Percentiles rank a stretch among this genome's conserved stretches.
Evolutionary conservation across 441 rosid genomes (phyloP).

Genomic region (Adansonia rubrostipa): DNA sequence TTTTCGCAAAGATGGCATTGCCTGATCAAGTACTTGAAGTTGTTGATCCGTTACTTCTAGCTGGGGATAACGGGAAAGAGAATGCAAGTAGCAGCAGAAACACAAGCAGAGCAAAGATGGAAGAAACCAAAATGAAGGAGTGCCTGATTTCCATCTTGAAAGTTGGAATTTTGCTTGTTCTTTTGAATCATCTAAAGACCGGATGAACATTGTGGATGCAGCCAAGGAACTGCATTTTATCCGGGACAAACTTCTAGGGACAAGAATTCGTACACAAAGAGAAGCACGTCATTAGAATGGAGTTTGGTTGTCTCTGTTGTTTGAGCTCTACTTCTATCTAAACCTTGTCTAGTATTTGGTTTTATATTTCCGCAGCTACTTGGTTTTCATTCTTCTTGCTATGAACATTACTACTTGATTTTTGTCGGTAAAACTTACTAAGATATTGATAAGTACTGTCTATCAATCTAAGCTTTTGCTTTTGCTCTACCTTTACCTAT

Average conservation of each 20-base stretch:
- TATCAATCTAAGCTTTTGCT: too few species aligned
- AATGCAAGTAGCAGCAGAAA: constrained; percentile 16
- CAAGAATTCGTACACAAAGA: not conserved
- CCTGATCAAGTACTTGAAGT: constrained; percentile 18
- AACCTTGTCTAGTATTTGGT: too few species aligned
- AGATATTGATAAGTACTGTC: too few species aligned
- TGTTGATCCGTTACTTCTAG: constrained; percentile 6
- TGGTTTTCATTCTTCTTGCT: too few species aligned
- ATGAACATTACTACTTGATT: too few species aligned
- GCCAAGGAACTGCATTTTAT: constrained; percentile 20
- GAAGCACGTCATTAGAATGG: not conserved
- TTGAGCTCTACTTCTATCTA: too few species aligned
- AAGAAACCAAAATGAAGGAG: constrained; percentile 26
- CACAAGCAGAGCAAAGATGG: not conserved
- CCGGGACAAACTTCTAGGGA: constrained; percentile 25
- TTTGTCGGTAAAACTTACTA: too few species aligned
- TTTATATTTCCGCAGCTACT: too few species aligned
- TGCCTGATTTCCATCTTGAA: constrained; percentile 18
- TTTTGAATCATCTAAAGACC: constrained; percentile 29
- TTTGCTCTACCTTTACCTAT: too few species aligned
- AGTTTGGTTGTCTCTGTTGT: too few species aligned
- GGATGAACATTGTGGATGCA: constrained; percentile 32
- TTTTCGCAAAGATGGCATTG: constrained; percentile 21
- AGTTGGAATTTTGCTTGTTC: constrained; percentile 41
- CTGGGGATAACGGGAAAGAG: not conserved